Percentiles rank a stretch among this genome's conserved stretches.
Evolutionary conservation across 345 rosid genomes (phyloP).

Genomic region (Limnanthes douglasii): DNA sequence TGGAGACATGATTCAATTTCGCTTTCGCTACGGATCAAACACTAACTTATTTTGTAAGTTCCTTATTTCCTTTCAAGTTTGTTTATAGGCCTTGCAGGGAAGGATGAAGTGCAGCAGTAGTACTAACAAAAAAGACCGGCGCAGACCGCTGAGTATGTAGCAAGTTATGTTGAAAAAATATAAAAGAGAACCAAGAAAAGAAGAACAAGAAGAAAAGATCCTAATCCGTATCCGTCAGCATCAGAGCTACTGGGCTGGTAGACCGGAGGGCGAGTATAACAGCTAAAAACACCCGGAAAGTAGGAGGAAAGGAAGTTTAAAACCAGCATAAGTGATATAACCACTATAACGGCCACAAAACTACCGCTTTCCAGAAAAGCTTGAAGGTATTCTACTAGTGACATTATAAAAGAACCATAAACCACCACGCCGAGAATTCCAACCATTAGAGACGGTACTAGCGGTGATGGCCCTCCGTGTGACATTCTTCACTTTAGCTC

Average conservation of each 20-base stretch:
- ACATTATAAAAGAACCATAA: conserved; percentile 10
- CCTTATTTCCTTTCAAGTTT: no score
- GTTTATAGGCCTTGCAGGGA: no score
- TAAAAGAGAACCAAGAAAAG: conserved; percentile 19
- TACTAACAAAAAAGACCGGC: no score
- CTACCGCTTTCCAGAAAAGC: not conserved
- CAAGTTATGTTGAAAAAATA: no score
- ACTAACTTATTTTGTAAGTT: no score
- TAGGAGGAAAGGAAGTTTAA: conserved; percentile 7
- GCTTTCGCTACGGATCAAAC: no score
- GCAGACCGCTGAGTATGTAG: no score
- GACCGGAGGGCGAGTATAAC: not conserved
- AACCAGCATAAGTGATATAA: conserved; percentile 10
- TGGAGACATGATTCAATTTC: no score
- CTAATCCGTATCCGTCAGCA: conserved; percentile 19
- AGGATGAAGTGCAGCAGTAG: no score
- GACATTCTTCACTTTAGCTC: conserved; percentile 7
- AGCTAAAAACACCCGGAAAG: no score
- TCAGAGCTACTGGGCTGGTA: conserved; percentile 7
- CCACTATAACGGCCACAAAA: conserved; percentile 6
- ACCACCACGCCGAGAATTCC: conserved; percentile 21
- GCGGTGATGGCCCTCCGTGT: conserved; percentile 32
- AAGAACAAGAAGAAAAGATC: conserved; percentile 19
- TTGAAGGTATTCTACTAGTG: conserved; percentile 6
- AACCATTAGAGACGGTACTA: conserved; percentile 26